These are phyloP conservation scores for Xylogone sp. DNA, from an alignment of 2,329 filamentous ascomycete genomes.

Conservation along the genomic window DNA sequence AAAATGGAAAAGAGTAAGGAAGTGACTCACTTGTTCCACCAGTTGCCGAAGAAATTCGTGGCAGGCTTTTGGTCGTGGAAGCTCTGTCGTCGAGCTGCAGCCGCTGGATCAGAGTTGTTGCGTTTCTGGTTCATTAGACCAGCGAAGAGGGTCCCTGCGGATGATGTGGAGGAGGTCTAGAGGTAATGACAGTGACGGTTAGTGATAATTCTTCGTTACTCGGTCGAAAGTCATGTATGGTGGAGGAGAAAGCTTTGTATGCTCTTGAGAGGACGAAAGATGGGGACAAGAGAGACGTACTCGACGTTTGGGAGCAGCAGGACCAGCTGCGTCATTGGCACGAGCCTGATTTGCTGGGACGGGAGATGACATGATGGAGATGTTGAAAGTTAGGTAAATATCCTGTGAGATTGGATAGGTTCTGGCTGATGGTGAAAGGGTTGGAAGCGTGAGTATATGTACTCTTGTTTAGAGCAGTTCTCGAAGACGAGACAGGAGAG, in stretches of 20 bases:
- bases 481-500: too few species aligned
- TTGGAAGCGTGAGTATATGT: too few species aligned
- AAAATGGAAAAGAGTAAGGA: background rate
- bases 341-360: background rate
- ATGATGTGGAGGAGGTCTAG: constrained; percentile 1
- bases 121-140: constrained; percentile 41
- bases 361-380: background rate
- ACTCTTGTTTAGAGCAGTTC: too few species aligned
- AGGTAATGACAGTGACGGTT: too few species aligned
- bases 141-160: constrained; percentile 23
- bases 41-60: constrained; percentile 29
- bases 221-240: too few species aligned
- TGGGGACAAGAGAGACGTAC: background rate
- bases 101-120: constrained; percentile 30
- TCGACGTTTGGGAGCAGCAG: background rate
- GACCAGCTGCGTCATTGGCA: background rate
- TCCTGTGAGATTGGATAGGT: too few species aligned
- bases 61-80: constrained; percentile 39
- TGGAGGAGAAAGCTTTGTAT: background rate
- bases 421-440: too few species aligned
- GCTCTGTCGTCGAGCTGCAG: constrained; percentile 33
- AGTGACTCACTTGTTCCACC: constrained; percentile 28
- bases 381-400: too few species aligned
- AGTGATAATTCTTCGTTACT: too few species aligned
- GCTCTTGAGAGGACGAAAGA: background rate